A percentile compares a stretch with the other conserved stretches of the same genome.
These are phyloP conservation scores for Ustilago cynodontis DNA, from an alignment of 1,284 basidiomycete species.

Conservation along the genomic window DNA sequence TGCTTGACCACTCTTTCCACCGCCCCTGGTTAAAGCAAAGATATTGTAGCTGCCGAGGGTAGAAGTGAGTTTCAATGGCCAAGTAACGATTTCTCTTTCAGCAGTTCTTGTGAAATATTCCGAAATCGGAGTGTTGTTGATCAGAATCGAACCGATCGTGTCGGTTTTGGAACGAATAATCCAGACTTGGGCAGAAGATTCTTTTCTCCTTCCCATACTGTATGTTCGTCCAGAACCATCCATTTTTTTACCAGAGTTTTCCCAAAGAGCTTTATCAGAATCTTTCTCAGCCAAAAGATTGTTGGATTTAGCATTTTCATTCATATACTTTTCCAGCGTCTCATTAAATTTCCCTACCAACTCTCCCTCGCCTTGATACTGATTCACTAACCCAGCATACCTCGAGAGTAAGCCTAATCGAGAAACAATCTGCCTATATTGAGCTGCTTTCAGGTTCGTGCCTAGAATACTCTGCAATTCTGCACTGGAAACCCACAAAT, in stretches of 20 bases:
- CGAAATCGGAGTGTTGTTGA: conserved; percentile 85
- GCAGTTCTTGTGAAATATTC: conserved; percentile 82
- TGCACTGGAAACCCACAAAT: conserved; percentile 77
- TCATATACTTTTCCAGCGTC: conserved; percentile 55
- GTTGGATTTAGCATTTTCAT: conserved; percentile 41
- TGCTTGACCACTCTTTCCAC: conserved; percentile 89
- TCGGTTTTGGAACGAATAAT: conserved; percentile 79
- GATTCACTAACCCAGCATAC: conserved; percentile 74
- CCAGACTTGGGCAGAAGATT: conserved; percentile 78
- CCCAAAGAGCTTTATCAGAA: conserved; percentile 28
- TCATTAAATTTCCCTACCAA: conserved; percentile 46
- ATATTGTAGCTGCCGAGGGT: conserved; percentile 92
- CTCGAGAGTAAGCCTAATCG: conserved; percentile 81
- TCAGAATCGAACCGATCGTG: conserved; percentile 75
- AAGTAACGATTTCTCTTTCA: conserved; percentile 83
- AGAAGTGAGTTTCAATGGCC: conserved; percentile 86
- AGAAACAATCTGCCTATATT: conserved; percentile 78
- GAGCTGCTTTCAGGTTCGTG: conserved; percentile 78
- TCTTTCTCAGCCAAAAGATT: conserved; percentile 32
- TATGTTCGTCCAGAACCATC: conserved; percentile 59
- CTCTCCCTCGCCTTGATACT: conserved; percentile 6
- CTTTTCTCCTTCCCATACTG: conserved; percentile 61
- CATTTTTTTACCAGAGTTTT: conserved; percentile 14
- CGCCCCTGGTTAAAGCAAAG: conserved; percentile 87
- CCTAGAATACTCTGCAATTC: conserved; percentile 77